Conservation (phyloP, 2,329 filamentous ascomycete species). For the Ceratocystiopsis sp. region DNA sequence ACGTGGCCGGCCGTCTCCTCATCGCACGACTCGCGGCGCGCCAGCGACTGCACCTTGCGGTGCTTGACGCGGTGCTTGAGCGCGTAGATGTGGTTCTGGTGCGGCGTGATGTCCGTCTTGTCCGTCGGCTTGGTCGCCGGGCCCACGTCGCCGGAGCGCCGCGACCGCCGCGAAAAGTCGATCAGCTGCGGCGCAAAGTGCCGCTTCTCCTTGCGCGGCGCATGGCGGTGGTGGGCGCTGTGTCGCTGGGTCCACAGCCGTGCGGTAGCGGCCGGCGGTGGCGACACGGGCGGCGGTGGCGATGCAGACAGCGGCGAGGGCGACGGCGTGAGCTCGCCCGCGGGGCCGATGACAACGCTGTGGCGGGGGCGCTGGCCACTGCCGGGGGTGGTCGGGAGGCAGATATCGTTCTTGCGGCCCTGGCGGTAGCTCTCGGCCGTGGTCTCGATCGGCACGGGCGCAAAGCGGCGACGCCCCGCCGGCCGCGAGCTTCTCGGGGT, state of each 20-base stretch:
- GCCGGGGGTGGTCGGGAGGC: too few relatives aligned
- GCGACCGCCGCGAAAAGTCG: constrained; percentile 58
- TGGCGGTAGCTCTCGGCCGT: constrained; percentile 43
- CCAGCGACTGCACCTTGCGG: constrained; percentile 20
- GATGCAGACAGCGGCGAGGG: constrained; percentile 30
- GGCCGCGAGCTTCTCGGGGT: neutral
- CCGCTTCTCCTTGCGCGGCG: constrained; percentile 19
- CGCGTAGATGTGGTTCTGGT: constrained; percentile 44
- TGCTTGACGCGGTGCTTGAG: constrained; percentile 25
- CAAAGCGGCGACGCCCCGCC: constrained; percentile 34
- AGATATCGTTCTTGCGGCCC: constrained; percentile 2
- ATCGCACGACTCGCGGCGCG: constrained; percentile 55
- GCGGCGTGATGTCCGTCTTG: constrained; percentile 55
- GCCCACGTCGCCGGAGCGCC: constrained; percentile 45
- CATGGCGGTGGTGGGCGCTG: neutral
- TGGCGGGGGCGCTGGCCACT: constrained; percentile 6
- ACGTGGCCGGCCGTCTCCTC: constrained; percentile 62
- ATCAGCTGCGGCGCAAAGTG: constrained; percentile 65
- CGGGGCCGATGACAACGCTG: constrained; percentile 12
- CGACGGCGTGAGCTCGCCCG: constrained; percentile 37
- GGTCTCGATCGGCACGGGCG: constrained; percentile 56
- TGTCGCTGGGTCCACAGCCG: neutral
- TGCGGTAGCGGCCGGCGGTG: neutral
- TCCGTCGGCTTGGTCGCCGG: constrained; percentile 47
- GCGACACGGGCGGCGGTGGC: neutral